Conservation (phyloP, 768 basidiomycete genomes). For the Flagelloscypha sp. region DNA sequence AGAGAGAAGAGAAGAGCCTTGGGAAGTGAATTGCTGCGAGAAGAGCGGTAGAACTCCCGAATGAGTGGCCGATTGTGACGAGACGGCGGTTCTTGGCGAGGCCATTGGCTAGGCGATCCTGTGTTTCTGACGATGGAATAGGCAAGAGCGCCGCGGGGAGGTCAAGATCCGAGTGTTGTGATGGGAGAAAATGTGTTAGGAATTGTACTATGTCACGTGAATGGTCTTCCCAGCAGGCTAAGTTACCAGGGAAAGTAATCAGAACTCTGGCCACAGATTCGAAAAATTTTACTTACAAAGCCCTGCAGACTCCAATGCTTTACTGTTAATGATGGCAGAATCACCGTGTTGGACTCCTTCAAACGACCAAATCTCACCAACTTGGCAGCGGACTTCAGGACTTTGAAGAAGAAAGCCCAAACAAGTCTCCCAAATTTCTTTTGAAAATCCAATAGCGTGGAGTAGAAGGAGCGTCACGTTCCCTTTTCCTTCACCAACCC, state of each 20-base stretch:
- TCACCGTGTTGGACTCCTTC: conserved; percentile 86
- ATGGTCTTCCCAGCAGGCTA: conserved; percentile 79
- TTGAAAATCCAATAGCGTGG: conserved; percentile 84
- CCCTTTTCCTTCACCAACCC: conserved; percentile 33
- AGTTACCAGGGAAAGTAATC: conserved; percentile 23
- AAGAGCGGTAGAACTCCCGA: conserved; percentile 72
- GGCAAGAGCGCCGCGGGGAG: conserved; percentile 50
- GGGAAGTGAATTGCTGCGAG: conserved; percentile 60
- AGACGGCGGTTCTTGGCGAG: conserved; percentile 47
- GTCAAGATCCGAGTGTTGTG: conserved; percentile 16
- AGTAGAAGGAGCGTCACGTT: conserved; percentile 68
- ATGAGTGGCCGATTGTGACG: conserved; percentile 74
- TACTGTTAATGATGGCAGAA: conserved; percentile 61
- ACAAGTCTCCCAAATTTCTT: too few species aligned
- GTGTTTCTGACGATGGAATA: conserved; percentile 32
- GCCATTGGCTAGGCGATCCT: conserved; percentile 37
- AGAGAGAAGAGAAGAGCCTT: conserved; percentile 57
- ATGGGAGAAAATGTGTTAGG: conserved; percentile 58
- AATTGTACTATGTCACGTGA: conserved; percentile 75
- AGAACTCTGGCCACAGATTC: too few species aligned
- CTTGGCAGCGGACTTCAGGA: conserved; percentile 40
- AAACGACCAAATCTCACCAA: conserved; percentile 74
- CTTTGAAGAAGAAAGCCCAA: too few species aligned
- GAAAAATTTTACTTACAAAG: conserved; percentile 39
- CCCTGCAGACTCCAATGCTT: conserved; percentile 41